These are phyloP conservation scores for Eucalyptus regnans DNA, from an alignment of 345 rosid genomes.

Conservation along the genomic window DNA sequence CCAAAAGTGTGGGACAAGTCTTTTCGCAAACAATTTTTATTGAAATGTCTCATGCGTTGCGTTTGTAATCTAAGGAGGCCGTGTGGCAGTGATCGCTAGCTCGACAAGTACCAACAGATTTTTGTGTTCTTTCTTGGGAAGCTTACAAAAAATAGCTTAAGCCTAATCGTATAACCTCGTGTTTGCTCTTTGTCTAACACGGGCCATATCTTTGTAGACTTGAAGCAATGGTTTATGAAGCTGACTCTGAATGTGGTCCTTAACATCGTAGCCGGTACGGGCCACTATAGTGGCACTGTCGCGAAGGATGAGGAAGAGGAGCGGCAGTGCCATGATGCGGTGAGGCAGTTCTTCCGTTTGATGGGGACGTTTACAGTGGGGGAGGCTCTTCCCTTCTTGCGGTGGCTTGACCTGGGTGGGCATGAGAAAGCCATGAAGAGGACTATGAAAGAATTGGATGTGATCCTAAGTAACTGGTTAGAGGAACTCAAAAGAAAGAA, in stretches of 20 bases:
- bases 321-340: background rate
- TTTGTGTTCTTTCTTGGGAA: too few species aligned
- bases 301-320: background rate
- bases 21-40: too few species aligned
- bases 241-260: constrained; percentile 7
- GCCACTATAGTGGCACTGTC: background rate
- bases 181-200: background rate
- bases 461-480: background rate
- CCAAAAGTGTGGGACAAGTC: too few species aligned
- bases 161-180: too few species aligned
- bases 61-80: too few species aligned
- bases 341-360: background rate
- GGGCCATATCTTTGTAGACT: constrained; percentile 2
- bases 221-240: constrained; percentile 14
- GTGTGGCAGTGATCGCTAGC: too few species aligned
- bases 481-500: constrained; percentile 1
- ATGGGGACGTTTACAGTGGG: background rate
- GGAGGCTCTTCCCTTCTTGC: constrained; percentile 8
- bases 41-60: too few species aligned
- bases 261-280: constrained; percentile 15
- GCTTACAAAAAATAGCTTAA: too few species aligned
- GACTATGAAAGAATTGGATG: background rate
- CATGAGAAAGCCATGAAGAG: constrained; percentile 9
- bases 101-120: too few species aligned
- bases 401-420: constrained; percentile 13